These are phyloP conservation scores for Fimicolochytrium jonesii DNA, from an alignment of 192 early-diverging fungal species.

Conservation along the genomic window DNA sequence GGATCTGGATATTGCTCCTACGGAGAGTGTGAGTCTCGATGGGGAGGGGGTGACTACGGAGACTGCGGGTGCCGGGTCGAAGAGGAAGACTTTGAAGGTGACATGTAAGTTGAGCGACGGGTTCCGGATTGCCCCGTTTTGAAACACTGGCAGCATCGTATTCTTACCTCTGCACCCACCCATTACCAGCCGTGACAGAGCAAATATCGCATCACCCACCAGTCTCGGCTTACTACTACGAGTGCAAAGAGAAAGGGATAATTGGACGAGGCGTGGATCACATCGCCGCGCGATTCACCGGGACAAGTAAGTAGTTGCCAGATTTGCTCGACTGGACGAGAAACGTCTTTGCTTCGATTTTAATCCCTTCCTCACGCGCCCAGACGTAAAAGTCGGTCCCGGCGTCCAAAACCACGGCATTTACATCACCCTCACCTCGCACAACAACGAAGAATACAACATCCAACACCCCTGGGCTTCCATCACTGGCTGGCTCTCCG, in stretches of 20 bases:
- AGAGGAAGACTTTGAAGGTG: background rate
- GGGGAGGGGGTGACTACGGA: no score
- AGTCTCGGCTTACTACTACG: constrained; percentile 68
- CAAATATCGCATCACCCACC: constrained; percentile 96
- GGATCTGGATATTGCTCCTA: no score
- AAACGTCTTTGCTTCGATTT: background rate
- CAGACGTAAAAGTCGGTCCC: constrained; percentile 60
- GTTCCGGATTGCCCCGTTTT: no score
- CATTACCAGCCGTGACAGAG: constrained; percentile 75
- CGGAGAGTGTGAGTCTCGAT: no score
- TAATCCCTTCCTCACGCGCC: background rate
- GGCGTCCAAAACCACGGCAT: constrained; percentile 63
- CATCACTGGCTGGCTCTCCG: constrained; percentile 67
- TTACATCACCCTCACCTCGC: constrained; percentile 54
- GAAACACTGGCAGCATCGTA: no score
- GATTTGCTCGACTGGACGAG: background rate
- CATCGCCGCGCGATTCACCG: constrained; percentile 67
- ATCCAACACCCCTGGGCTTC: constrained; percentile 61
- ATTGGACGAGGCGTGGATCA: constrained; percentile 66
- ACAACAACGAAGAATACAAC: constrained; percentile 62
- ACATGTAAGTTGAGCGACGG: constrained; percentile 13
- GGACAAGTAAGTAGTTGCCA: constrained; percentile 47
- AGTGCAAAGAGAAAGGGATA: constrained; percentile 54
- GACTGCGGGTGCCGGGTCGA: no score
- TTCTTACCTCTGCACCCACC: background rate